Conservation (phyloP, 176 grass and related monocot species). For the Oryza punctata region DNA sequence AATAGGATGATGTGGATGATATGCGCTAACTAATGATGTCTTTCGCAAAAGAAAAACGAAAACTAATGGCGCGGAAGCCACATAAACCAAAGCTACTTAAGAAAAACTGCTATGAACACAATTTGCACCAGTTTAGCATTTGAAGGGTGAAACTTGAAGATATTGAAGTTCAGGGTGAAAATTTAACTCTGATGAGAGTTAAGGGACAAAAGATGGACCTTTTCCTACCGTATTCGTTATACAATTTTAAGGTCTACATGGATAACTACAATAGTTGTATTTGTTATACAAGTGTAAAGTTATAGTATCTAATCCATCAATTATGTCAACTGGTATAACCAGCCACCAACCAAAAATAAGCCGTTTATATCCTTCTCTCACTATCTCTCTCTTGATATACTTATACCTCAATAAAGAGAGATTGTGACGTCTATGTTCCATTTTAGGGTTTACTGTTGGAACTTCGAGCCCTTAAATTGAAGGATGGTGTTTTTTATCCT, state of each 20-base stretch:
- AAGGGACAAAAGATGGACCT: too few relatives aligned
- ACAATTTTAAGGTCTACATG: not conserved
- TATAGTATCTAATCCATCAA: not conserved
- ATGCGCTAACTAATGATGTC: not conserved
- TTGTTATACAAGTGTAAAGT: not conserved
- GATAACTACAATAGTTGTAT: not conserved
- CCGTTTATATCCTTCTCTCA: not conserved
- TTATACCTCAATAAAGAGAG: not conserved
- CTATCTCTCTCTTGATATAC: not conserved
- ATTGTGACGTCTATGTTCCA: not conserved
- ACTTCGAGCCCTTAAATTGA: not conserved
- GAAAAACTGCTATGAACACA: not conserved
- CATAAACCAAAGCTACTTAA: not conserved
- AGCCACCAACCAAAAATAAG: too few relatives aligned
- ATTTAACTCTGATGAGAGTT: not conserved
- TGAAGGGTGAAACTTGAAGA: not conserved
- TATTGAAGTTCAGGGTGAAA: not conserved
- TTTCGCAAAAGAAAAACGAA: not conserved
- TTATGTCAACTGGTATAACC: too few relatives aligned
- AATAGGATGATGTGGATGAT: not conserved
- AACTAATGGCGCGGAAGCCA: not conserved
- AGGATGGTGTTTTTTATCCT: not conserved
- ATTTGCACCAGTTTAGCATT: not conserved
- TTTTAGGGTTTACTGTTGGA: not conserved
- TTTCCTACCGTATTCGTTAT: not conserved